A percentile compares a stretch with the other conserved stretches of the same genome.
Conservation (phyloP, 805 yeast species). For the Vanderwaltozyma yarrowii region DNA sequence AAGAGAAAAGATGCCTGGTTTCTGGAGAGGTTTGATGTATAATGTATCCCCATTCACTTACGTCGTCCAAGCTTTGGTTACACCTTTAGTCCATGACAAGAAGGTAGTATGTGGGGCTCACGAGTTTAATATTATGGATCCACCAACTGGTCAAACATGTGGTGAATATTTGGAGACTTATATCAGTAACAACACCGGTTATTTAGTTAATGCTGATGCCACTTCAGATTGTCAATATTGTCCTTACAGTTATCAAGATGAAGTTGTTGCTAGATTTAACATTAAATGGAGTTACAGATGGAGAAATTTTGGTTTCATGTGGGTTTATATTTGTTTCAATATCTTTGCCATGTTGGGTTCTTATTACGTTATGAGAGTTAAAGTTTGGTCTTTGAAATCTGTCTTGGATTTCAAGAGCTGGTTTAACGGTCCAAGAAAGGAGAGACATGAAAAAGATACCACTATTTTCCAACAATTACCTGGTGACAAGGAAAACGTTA, state of each 20-base stretch:
- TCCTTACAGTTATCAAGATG: conserved; percentile 45
- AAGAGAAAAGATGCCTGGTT: conserved; percentile 33
- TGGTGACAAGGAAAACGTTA: conserved; percentile 31
- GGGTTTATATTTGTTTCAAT: conserved; percentile 35
- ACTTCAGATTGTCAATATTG: conserved; percentile 56
- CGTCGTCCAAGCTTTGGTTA: conserved; percentile 35
- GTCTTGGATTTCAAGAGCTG: conserved; percentile 32
- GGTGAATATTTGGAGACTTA: conserved; percentile 32
- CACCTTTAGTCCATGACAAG: conserved; percentile 33
- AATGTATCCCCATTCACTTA: conserved; percentile 39
- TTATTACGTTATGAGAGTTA: conserved; percentile 31
- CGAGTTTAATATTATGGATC: conserved; percentile 32
- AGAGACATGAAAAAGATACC: conserved; percentile 39
- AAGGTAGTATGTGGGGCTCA: conserved; percentile 28
- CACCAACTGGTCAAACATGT: conserved; percentile 42
- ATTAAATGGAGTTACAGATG: conserved; percentile 41
- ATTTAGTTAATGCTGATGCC: conserved; percentile 33
- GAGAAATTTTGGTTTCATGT: conserved; percentile 55
- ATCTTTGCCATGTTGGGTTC: conserved; percentile 30
- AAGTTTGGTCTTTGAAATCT: conserved; percentile 27
- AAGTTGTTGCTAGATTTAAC: conserved; percentile 39
- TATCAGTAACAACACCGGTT: conserved; percentile 34
- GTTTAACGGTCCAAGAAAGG: conserved; percentile 35
- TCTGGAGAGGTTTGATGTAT: conserved; percentile 39
- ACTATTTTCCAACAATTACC: conserved; percentile 33